Percentiles rank a stretch among this genome's conserved stretches.
These are phyloP conservation scores for Solanum pimpinellifolium DNA, from an alignment of 257 asterid genomes.

Conservation along the genomic window DNA sequence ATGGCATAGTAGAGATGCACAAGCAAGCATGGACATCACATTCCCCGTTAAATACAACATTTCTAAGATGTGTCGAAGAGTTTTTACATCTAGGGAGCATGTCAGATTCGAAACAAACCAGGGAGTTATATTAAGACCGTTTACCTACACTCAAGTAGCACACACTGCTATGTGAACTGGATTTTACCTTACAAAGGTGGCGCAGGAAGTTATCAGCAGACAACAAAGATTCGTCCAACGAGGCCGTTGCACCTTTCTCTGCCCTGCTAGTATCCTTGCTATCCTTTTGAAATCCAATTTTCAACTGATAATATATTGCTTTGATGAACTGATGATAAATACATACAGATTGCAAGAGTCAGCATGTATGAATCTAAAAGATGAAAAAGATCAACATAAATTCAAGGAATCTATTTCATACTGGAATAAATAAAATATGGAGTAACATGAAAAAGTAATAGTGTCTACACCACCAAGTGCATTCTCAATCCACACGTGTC, in stretches of 20 bases:
- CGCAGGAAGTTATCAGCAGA: slow-evolving; percentile 80
- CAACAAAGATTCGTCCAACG: slow-evolving; percentile 82
- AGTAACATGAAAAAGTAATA: not conserved
- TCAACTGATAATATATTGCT: slow-evolving; percentile 67
- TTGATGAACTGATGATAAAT: slow-evolving; percentile 48
- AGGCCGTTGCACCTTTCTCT: slow-evolving; percentile 35
- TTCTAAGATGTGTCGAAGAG: not conserved
- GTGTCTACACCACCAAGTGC: not conserved
- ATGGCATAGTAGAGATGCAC: not conserved
- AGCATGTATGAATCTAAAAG: not conserved
- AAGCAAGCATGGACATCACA: not conserved
- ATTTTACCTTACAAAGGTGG: slow-evolving; percentile 75
- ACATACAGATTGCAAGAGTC: slow-evolving; percentile 1
- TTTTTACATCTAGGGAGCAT: not conserved
- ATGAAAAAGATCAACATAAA: not conserved
- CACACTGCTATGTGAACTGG: not conserved
- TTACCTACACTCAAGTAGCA: not conserved
- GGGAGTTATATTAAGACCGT: not conserved
- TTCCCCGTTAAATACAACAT: not conserved
- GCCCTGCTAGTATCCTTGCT: slow-evolving; percentile 20
- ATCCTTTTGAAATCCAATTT: slow-evolving; percentile 62
- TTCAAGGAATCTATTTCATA: not conserved
- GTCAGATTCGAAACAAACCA: not conserved
- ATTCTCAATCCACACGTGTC: not conserved
- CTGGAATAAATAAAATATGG: not conserved